These are phyloP conservation scores for Pleurotus cornucopiae DNA, from an alignment of 768 basidiomycete genomes.

Conservation along the genomic window DNA sequence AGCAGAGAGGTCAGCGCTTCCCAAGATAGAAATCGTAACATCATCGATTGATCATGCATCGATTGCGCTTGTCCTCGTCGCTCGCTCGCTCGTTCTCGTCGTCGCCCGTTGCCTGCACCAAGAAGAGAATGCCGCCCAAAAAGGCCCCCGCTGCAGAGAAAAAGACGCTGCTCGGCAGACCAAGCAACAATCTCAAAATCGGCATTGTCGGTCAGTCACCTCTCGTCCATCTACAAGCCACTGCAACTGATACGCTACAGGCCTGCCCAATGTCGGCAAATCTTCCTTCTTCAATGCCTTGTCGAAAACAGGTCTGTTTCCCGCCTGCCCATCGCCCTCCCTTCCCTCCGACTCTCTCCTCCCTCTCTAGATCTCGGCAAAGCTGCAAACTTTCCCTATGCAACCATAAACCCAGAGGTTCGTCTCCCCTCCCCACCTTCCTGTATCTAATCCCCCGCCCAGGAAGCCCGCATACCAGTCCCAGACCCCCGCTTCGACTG, in stretches of 20 bases:
- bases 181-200: conserved; percentile 96
- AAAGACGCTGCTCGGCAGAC: conserved; percentile 83
- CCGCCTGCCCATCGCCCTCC: background rate
- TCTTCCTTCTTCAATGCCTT: conserved; percentile 99
- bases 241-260: conserved; percentile 28
- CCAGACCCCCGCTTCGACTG: conserved; percentile 94
- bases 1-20: background rate
- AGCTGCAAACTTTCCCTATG: conserved; percentile 97
- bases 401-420: conserved; percentile 85
- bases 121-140: conserved; percentile 88
- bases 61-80: conserved; percentile 1
- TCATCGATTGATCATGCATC: conserved; percentile 18
- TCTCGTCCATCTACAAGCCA: conserved; percentile 37
- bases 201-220: conserved; percentile 87
- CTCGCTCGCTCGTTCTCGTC: conserved; percentile 27
- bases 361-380: conserved; percentile 70
- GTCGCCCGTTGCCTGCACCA: conserved; percentile 32
- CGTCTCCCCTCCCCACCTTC: conserved; percentile 2
- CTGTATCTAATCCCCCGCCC: background rate
- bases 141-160: conserved; percentile 76
- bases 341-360: conserved; percentile 11
- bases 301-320: conserved; percentile 74
- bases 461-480: conserved; percentile 91
- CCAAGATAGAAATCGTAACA: background rate
- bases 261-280: conserved; percentile 96